Conservation (phyloP, 2,329 filamentous ascomycete genomes). For the Achaetomium macrosporum region DNA sequence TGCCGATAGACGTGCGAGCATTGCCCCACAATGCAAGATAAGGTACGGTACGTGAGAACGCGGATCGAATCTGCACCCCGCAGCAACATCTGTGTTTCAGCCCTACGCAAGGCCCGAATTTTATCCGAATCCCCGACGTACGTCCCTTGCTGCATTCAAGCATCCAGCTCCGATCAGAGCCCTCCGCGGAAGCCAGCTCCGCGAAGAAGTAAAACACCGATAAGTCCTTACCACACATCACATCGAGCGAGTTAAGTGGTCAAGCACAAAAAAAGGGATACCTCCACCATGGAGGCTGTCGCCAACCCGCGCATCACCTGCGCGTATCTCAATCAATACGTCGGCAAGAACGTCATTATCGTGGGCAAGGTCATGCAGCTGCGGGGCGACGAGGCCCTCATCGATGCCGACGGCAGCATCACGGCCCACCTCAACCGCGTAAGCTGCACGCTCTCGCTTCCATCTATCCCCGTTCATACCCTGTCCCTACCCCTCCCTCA, state of each 20-base stretch:
- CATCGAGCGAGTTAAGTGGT: neutral
- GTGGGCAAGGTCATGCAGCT: slow-evolving; percentile 80
- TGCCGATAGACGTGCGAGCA: too few relatives aligned
- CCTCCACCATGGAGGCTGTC: slow-evolving; percentile 57
- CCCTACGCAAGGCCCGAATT: too few relatives aligned
- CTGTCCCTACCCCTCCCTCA: too few relatives aligned
- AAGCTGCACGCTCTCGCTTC: slow-evolving; percentile 26
- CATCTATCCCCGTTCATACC: neutral
- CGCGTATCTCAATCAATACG: slow-evolving; percentile 70
- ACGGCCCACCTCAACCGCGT: slow-evolving; percentile 70
- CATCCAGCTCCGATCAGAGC: too few relatives aligned
- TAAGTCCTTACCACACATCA: neutral
- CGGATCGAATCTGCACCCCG: too few relatives aligned
- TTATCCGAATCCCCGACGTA: too few relatives aligned
- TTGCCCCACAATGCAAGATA: too few relatives aligned
- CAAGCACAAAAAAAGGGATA: neutral
- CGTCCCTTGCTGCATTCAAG: too few relatives aligned
- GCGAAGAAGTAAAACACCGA: too few relatives aligned
- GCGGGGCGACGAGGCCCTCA: slow-evolving; percentile 69
- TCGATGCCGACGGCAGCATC: slow-evolving; percentile 75
- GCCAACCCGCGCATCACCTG: slow-evolving; percentile 77
- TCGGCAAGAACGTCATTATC: slow-evolving; percentile 70
- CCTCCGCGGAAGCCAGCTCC: neutral
- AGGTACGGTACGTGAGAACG: too few relatives aligned
- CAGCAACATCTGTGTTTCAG: too few relatives aligned